Evolutionary conservation across 2,329 filamentous ascomycete species (phyloP), one percentile per base, ranked within the genome.

Genomic region (Macrophomina phaseolina): DNA sequence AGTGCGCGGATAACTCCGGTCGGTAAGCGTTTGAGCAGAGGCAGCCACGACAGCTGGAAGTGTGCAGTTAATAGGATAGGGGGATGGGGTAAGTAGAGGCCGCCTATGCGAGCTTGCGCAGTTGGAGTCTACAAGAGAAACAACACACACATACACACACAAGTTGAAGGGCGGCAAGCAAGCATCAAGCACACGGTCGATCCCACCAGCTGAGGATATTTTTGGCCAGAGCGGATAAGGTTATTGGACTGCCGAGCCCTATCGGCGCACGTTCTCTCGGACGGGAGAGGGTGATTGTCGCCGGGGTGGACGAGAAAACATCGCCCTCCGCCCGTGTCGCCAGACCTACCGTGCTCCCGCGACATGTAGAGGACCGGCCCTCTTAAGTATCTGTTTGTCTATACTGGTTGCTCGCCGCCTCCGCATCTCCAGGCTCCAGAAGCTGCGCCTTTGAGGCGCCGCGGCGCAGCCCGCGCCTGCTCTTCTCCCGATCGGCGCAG

Each of bases 241-340:
- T 46, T 61, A 61, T 61, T 61, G 40, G 9, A 11, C 34, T 61
- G 40, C 42, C 14, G 56, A 61, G 56, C 40, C 56, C 56, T 61
- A 58, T 40, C n/a, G 16, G 28, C 28, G 56, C 56, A 61, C 56
- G 55, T 58, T 34, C 55, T 58, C 55, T 45, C 55, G 56, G 40
- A 16, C 55, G 55, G 40, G 40, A 60, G 55, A n/a, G 36, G 55
- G 34, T 32, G 55, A 60, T 46, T 60, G 28, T 46, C 55, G 55
- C 40, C 55, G 38, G 55, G 55, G 40, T 16, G 11, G 40, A 14
- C 38, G 18, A 45, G 23, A 32, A 16, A 28, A 40, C 34, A n/a
- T 30, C n/a, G 11, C 34, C 6, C 28, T 18, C 12, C 38, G 7
- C 32, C 2, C 32, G 3, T 42, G 36, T 28, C 53, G 36, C 36